These are phyloP conservation scores for Lactifluus hygrophoroides DNA, from an alignment of 768 basidiomycete species.

Conservation along the genomic window DNA sequence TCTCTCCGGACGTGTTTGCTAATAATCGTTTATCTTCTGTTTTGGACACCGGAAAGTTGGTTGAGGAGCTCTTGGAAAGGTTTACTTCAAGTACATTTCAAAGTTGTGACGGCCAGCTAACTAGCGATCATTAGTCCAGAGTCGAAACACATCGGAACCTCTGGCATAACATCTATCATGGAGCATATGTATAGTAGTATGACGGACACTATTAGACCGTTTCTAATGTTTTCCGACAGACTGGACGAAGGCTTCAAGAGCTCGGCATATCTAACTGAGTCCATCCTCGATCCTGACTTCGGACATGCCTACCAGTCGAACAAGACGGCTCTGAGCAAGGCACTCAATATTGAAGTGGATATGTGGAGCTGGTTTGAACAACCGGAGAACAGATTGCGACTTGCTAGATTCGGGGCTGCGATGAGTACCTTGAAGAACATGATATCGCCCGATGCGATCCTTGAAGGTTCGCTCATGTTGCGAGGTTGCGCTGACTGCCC, in stretches of 20 bases:
- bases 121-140: conserved; percentile 1
- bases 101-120: not conserved
- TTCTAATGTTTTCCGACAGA: not conserved
- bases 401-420: not conserved
- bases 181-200: not conserved
- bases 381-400: conserved; percentile 1
- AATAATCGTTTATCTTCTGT: conserved; percentile 24
- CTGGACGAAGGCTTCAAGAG: conserved; percentile 22
- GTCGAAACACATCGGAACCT: conserved; percentile 20
- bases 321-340: conserved; percentile 1
- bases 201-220: not conserved
- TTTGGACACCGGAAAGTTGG: conserved; percentile 24
- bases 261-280: conserved; percentile 21
- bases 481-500: not conserved
- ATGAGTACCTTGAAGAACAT: not conserved
- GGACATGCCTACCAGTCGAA: not conserved
- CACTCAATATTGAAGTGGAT: not conserved
- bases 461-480: not conserved
- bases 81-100: not conserved
- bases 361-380: not conserved
- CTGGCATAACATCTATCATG: not conserved
- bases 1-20: conserved; percentile 24
- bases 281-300: conserved; percentile 14
- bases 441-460: not conserved
- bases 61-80: conserved; percentile 19